Percentiles rank a stretch among this genome's conserved stretches.
phyloP scores from a whole-genome alignment of 73 alveolate genomes.

The Uronychia setigera region DNA sequence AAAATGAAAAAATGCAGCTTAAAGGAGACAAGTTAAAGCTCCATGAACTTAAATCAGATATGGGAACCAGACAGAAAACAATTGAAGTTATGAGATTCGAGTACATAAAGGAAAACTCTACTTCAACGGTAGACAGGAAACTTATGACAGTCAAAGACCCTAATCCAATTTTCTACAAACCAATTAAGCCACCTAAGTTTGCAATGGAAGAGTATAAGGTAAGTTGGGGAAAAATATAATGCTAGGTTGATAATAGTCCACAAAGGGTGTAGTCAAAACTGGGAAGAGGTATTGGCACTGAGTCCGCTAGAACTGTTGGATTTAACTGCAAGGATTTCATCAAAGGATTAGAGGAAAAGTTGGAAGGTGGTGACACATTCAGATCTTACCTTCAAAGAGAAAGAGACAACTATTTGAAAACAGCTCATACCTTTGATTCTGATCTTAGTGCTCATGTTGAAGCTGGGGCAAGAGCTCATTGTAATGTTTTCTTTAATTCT shows the following conservation, averaged over 20 bases:
- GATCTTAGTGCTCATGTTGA: not conserved
- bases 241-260: not conserved
- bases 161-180: not conserved
- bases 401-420: not conserved
- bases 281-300: not conserved
- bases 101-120: not conserved
- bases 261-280: not conserved
- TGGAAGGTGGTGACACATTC: not conserved
- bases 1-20: constrained; percentile 4
- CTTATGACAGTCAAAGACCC: not conserved
- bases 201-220: not conserved
- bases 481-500: too few relatives aligned
- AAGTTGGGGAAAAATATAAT: not conserved
- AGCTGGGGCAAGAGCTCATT: too few relatives aligned
- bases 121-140: not conserved
- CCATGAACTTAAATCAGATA: constrained; percentile 7
- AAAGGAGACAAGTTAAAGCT: constrained; percentile 18
- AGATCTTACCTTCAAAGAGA: not conserved
- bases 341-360: not conserved
- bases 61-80: constrained; percentile 20
- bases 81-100: constrained; percentile 8
- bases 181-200: not conserved
- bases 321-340: not conserved
- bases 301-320: not conserved
- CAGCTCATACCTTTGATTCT: not conserved